Evolutionary conservation across 2,329 filamentous ascomycete species (phyloP).

Genomic region (Myriosclerotinia scirpicola): DNA sequence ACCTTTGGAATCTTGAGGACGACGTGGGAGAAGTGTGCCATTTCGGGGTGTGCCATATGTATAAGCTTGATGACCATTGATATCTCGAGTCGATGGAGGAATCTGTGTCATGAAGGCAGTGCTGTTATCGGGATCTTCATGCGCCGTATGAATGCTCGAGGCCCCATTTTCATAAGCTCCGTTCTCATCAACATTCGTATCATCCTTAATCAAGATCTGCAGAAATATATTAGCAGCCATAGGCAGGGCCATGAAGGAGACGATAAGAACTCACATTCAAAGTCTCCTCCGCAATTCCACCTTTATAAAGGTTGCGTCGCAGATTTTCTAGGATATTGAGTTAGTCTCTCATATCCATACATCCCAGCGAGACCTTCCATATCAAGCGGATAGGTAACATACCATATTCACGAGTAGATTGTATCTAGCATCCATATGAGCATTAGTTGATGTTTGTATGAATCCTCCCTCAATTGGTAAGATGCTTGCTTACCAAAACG

Average conservation of each 20-base stretch:
- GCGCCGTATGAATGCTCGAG: slow-evolving; percentile 26
- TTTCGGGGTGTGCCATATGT: slow-evolving; percentile 32
- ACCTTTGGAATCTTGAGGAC: slow-evolving; percentile 27
- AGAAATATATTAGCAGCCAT: slow-evolving; percentile 26
- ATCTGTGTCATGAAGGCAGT: slow-evolving; percentile 27
- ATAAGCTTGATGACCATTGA: slow-evolving; percentile 32
- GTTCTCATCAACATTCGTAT: slow-evolving; percentile 26
- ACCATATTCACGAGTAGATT: slow-evolving; percentile 55
- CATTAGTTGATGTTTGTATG: slow-evolving; percentile 15
- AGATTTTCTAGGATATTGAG: slow-evolving; percentile 40
- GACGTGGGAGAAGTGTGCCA: slow-evolving; percentile 25
- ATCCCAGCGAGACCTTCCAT: slow-evolving; percentile 1
- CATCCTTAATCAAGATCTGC: slow-evolving; percentile 37
- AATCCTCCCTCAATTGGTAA: not conserved
- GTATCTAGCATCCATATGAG: slow-evolving; percentile 34
- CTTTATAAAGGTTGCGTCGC: slow-evolving; percentile 50
- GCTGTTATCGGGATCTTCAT: slow-evolving; percentile 23
- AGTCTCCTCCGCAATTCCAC: slow-evolving; percentile 50
- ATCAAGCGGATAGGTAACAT: slow-evolving; percentile 33
- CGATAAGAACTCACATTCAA: slow-evolving; percentile 41
- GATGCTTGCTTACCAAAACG: slow-evolving; percentile 49
- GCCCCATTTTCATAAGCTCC: slow-evolving; percentile 22
- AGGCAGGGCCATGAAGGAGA: not conserved
- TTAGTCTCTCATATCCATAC: slow-evolving; percentile 24
- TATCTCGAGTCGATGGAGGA: slow-evolving; percentile 26